Percentiles rank a stretch among this genome's conserved stretches.
Conservation (phyloP, 1,284 basidiomycete genomes). For the Tranzscheliella williamsii region DNA sequence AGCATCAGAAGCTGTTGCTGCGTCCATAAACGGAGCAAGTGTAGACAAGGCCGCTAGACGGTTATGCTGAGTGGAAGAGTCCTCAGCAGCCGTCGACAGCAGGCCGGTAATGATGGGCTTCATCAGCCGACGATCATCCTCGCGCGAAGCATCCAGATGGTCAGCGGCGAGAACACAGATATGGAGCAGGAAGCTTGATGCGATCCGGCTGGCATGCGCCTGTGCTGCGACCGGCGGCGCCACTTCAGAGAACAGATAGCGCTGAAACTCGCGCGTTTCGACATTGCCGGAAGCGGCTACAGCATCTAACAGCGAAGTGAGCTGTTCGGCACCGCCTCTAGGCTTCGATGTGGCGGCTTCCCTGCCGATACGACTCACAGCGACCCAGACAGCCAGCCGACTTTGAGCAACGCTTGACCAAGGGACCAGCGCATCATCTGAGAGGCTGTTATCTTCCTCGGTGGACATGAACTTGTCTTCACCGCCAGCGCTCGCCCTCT, state of each 20-base stretch:
- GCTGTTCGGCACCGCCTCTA: too few relatives aligned
- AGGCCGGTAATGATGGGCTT: neutral
- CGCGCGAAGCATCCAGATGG: neutral
- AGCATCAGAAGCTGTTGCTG: neutral
- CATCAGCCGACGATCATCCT: neutral
- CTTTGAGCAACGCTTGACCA: constrained; percentile 6
- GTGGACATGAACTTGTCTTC: constrained; percentile 11
- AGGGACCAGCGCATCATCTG: neutral
- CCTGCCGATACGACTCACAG: constrained; percentile 4
- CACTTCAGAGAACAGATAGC: neutral
- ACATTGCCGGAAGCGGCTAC: neutral
- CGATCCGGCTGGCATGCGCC: neutral
- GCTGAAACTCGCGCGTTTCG: neutral
- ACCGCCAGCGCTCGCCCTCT: neutral
- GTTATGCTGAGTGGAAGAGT: neutral
- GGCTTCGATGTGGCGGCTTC: neutral
- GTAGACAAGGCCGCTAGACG: neutral
- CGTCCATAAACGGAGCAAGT: neutral
- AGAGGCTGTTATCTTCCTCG: neutral
- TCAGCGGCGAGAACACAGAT: neutral
- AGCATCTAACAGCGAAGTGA: neutral
- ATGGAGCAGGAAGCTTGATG: neutral
- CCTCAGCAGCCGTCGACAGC: neutral
- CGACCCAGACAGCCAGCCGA: constrained; percentile 14
- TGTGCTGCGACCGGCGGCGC: neutral